These are phyloP conservation scores for Lonicera japonica DNA, from an alignment of 129 eudicot genomes.

Conservation along the genomic window DNA sequence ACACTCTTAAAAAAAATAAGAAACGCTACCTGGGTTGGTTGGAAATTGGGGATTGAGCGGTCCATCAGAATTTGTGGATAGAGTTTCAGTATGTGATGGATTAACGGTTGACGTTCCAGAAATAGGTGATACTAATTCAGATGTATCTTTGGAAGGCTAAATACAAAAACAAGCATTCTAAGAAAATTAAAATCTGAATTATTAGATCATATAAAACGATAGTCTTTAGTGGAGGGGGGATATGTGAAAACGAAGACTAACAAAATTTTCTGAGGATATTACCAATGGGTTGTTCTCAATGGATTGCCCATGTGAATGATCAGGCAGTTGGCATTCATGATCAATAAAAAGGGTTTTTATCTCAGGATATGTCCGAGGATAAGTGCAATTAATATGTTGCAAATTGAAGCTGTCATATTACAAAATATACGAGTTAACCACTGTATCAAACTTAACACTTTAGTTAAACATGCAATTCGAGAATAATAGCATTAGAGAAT, in stretches of 20 bases:
- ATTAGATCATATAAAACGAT: not conserved
- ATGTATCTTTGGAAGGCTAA: not conserved
- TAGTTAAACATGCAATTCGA: too few relatives aligned
- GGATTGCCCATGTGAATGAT: constrained; percentile 11
- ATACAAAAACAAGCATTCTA: not conserved
- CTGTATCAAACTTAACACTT: not conserved
- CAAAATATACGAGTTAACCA: not conserved
- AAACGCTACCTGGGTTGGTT: constrained; percentile 12
- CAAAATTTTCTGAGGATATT: not conserved
- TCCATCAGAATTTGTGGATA: constrained; percentile 7
- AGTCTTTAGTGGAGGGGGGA: not conserved
- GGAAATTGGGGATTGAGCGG: not conserved
- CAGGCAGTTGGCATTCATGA: constrained; percentile 31
- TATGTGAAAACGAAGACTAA: too few relatives aligned
- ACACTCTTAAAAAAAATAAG: too few relatives aligned
- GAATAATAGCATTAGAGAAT: too few relatives aligned
- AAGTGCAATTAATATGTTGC: constrained; percentile 35
- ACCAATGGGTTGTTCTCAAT: constrained; percentile 4
- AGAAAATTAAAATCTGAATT: not conserved
- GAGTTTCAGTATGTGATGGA: not conserved
- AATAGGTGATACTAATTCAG: constrained; percentile 6
- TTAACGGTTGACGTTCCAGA: not conserved
- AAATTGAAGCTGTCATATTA: constrained; percentile 36
- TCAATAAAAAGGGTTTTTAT: constrained; percentile 30
- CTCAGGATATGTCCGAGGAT: constrained; percentile 30